A percentile compares a stretch with the other conserved stretches of the same genome.
Conservation (phyloP, 2,329 filamentous ascomycete species). For the Pseudocercospora vitis region DNA sequence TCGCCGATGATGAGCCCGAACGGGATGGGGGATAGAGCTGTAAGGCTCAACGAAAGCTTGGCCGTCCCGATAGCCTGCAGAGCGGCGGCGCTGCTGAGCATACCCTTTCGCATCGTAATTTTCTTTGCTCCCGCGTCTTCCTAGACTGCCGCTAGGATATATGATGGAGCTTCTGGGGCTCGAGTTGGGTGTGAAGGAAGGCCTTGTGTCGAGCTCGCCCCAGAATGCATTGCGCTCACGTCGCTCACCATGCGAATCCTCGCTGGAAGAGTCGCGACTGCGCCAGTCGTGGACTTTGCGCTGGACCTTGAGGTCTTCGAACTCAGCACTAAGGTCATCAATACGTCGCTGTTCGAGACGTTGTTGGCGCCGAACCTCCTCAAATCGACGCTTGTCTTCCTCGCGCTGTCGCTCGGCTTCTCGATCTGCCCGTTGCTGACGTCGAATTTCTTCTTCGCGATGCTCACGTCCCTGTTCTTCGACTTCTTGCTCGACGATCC, state of each 20-base stretch:
- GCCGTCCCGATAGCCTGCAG: neutral
- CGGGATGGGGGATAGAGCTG: neutral
- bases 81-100: neutral
- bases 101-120: neutral
- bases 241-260: neutral
- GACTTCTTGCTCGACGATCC: too few species aligned
- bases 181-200: neutral
- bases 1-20: neutral
- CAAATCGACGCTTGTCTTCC: neutral
- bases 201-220: neutral
- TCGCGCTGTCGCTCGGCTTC: neutral
- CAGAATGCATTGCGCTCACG: neutral
- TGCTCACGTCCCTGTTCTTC: too few species aligned
- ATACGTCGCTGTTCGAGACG: neutral
- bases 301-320: neutral
- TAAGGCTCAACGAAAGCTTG: neutral
- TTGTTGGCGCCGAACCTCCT: neutral
- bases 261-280: conserved; percentile 2
- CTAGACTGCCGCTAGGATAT: conserved; percentile 1
- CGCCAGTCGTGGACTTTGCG: neutral
- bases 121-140: neutral
- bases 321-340: neutral
- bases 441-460: neutral
- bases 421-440: neutral
- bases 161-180: neutral